Percentiles rank a stretch among this genome's conserved stretches.
phyloP scores from a whole-genome alignment of 2,329 filamentous ascomycete species.

The Trichoderma semiorbis region DNA sequence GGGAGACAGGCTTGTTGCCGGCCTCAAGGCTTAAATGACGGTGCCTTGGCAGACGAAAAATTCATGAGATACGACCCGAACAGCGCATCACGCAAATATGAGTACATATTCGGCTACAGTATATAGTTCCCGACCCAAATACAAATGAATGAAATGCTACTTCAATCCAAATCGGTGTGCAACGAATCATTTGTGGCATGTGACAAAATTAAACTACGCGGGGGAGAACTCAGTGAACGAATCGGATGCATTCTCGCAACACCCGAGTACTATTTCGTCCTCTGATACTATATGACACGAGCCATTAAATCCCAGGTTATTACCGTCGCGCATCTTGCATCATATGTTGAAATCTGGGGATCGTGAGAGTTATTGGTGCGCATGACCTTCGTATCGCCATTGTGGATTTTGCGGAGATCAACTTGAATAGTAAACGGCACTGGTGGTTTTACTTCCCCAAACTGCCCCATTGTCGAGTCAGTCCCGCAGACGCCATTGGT shows the following conservation, averaged over 20 bases:
- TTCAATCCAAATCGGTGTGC: neutral
- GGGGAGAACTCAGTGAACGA: neutral
- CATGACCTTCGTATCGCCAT: neutral
- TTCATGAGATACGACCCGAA: neutral
- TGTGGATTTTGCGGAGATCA: conserved; percentile 2
- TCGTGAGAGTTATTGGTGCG: neutral
- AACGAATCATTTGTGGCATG: neutral
- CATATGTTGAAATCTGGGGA: neutral
- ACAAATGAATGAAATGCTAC: neutral
- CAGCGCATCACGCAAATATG: neutral
- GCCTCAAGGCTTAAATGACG: neutral
- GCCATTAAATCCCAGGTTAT: neutral
- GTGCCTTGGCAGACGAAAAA: neutral
- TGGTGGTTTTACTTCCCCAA: neutral
- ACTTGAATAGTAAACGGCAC: neutral
- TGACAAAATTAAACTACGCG: neutral
- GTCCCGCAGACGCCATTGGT: neutral
- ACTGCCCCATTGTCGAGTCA: neutral
- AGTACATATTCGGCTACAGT: neutral
- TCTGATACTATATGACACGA: neutral
- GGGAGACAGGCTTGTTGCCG: conserved; percentile 44
- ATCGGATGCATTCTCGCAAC: neutral
- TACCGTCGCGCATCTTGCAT: neutral
- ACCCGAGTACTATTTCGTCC: too few relatives aligned
- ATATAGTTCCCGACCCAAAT: neutral